A percentile compares a stretch with the other conserved stretches of the same genome.
These are phyloP conservation scores for Fremontodendron californicum DNA, from an alignment of 345 rosid genomes.

Conservation along the genomic window DNA sequence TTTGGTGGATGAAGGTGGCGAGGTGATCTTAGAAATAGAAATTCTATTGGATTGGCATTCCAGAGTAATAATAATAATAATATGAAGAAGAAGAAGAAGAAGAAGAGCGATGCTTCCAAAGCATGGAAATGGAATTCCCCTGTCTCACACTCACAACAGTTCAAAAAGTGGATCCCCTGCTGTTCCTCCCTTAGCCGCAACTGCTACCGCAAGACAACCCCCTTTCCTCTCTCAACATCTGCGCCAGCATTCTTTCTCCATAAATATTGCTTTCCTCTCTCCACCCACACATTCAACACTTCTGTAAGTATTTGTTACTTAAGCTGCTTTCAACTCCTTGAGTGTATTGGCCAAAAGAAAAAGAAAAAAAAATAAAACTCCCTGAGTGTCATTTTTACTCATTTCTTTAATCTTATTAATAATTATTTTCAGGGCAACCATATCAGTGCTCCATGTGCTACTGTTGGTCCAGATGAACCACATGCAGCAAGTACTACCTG, in stretches of 20 bases:
- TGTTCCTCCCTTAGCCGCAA: constrained; percentile 32
- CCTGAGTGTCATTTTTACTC: neutral
- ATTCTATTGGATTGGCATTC: constrained; percentile 22
- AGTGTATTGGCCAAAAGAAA: neutral
- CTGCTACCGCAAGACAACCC: constrained; percentile 33
- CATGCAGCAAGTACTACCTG: constrained; percentile 87
- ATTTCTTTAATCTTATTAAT: constrained; percentile 3
- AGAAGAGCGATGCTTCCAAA: constrained; percentile 34
- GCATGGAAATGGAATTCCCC: constrained; percentile 26
- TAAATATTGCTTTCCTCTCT: constrained; percentile 50
- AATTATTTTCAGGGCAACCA: constrained; percentile 41
- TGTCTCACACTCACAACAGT: constrained; percentile 32
- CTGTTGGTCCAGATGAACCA: constrained; percentile 96
- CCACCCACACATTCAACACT: constrained; percentile 29
- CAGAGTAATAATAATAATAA: neutral
- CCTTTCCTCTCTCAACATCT: constrained; percentile 30
- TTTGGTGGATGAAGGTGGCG: constrained; percentile 39
- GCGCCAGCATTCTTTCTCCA: constrained; percentile 49
- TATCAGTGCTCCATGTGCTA: constrained; percentile 50
- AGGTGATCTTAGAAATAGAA: constrained; percentile 18
- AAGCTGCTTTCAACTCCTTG: neutral
- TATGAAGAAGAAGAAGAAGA: constrained; percentile 16
- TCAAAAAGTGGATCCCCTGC: constrained; percentile 36
- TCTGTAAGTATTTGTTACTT: constrained; percentile 37
- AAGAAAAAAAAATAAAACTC: neutral